Percentiles rank a stretch among this genome's conserved stretches.
phyloP scores from a whole-genome alignment of 768 basidiomycete genomes.

The Termitomyces sp. region DNA sequence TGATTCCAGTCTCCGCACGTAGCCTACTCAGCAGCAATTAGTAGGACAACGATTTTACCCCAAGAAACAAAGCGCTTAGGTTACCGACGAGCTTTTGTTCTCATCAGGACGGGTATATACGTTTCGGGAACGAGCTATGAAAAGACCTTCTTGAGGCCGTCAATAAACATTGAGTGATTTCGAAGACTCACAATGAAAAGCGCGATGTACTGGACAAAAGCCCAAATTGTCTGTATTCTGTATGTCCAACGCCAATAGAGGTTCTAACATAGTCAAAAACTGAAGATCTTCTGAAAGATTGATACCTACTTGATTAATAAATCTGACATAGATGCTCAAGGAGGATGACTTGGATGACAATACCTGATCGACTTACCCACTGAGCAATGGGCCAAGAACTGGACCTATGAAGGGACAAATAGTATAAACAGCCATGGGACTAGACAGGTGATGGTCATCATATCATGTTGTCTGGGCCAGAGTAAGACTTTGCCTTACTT shows the following conservation, averaged over 20 bases:
- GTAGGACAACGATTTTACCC: neutral
- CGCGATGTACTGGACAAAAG: slow-evolving; percentile 43
- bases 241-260: slow-evolving; percentile 76
- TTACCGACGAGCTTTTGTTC: slow-evolving; percentile 54
- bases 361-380: slow-evolving; percentile 37
- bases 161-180: too few relatives aligned
- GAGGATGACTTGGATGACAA: neutral
- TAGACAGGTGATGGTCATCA: slow-evolving; percentile 3
- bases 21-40: slow-evolving; percentile 29
- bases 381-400: slow-evolving; percentile 50
- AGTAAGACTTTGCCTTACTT: slow-evolving; percentile 34
- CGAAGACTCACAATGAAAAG: slow-evolving; percentile 42
- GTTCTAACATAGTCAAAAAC: slow-evolving; percentile 31
- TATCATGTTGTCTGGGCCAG: neutral
- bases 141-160: neutral
- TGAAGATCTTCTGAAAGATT: neutral
- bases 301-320: slow-evolving; percentile 58
- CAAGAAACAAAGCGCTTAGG: neutral
- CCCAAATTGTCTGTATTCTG: slow-evolving; percentile 67
- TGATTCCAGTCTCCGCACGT: slow-evolving; percentile 50
- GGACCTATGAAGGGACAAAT: slow-evolving; percentile 49
- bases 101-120: slow-evolving; percentile 54
- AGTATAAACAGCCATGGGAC: slow-evolving; percentile 53
- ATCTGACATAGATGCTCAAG: slow-evolving; percentile 26
- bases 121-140: slow-evolving; percentile 68